Percentiles rank a stretch among this genome's conserved stretches.
These are phyloP conservation scores for Rubroboletus pulcherrimus DNA, from an alignment of 768 basidiomycete genomes.

Conservation along the genomic window DNA sequence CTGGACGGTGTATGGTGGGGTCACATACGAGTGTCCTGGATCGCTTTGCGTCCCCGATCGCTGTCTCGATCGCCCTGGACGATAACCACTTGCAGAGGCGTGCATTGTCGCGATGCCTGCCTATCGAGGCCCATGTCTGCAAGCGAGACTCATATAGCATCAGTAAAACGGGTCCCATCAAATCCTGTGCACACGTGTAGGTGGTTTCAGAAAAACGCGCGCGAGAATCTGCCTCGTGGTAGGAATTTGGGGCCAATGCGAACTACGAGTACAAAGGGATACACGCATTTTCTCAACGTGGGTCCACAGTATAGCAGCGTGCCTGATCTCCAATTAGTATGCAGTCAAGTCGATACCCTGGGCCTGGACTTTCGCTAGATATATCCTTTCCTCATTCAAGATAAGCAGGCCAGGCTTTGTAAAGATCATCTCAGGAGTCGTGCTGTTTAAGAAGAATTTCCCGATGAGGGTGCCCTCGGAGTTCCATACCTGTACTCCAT, in stretches of 20 bases:
- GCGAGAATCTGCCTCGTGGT: not conserved
- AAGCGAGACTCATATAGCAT: not conserved
- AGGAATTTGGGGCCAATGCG: not conserved
- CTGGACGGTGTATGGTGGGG: conserved; percentile 22
- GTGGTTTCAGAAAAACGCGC: not conserved
- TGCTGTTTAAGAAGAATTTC: conserved; percentile 25
- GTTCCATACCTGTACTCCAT: conserved; percentile 65
- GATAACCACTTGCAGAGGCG: conserved; percentile 8
- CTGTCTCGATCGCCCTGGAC: conserved; percentile 9
- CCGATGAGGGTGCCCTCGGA: conserved; percentile 47
- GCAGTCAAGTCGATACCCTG: conserved; percentile 22
- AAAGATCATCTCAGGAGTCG: conserved; percentile 39
- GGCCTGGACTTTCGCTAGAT: conserved; percentile 35
- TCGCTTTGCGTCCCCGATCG: conserved; percentile 20
- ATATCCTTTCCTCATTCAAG: conserved; percentile 37
- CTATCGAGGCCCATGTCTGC: not conserved
- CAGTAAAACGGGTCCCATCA: not conserved
- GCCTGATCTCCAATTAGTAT: conserved; percentile 3
- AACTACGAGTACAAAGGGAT: not conserved
- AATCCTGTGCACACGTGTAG: conserved; percentile 6
- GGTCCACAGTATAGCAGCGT: not conserved
- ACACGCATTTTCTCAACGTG: not conserved
- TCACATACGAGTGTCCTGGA: conserved; percentile 19
- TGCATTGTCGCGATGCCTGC: conserved; percentile 12
- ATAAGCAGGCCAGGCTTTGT: conserved; percentile 39